These are phyloP conservation scores for Ceratobasidium sp. DNA, from an alignment of 1,284 basidiomycete genomes.

Conservation along the genomic window DNA sequence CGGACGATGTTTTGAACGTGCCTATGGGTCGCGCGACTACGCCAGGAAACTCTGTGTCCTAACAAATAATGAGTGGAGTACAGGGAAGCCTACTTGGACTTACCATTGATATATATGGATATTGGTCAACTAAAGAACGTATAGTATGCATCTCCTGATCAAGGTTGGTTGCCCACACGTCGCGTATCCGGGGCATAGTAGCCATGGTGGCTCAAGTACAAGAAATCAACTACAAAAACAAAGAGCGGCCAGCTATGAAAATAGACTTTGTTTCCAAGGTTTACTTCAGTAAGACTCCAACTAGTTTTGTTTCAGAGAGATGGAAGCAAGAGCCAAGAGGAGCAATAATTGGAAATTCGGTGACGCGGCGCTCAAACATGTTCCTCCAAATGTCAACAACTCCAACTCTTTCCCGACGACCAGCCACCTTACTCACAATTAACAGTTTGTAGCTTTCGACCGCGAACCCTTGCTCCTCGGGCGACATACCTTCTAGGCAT, in stretches of 20 bases:
- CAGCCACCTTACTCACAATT: neutral
- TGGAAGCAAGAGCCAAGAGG: constrained; percentile 3
- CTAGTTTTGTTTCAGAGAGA: neutral
- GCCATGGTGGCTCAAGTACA: neutral
- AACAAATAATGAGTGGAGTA: constrained; percentile 49
- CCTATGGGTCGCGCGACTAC: constrained; percentile 98
- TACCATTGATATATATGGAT: constrained; percentile 97
- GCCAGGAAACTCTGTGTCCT: constrained; percentile 99
- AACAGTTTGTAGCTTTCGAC: no score
- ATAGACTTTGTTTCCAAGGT: neutral
- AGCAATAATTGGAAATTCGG: constrained; percentile 17
- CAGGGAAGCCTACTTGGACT: constrained; percentile 51
- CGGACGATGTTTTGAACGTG: constrained; percentile 94
- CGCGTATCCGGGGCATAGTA: constrained; percentile 67
- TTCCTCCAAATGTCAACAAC: constrained; percentile 1
- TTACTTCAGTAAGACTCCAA: neutral
- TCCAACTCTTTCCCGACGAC: neutral
- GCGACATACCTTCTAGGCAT: no score
- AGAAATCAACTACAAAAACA: neutral
- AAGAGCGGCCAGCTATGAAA: no score
- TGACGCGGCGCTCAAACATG: constrained; percentile 18
- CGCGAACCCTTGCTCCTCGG: no score
- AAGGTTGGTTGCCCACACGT: constrained; percentile 96
- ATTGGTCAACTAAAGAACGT: constrained; percentile 87
- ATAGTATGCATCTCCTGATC: constrained; percentile 92